These are phyloP conservation scores for Backusella circina DNA, from an alignment of 192 early-diverging fungal genomes.

Conservation along the genomic window DNA sequence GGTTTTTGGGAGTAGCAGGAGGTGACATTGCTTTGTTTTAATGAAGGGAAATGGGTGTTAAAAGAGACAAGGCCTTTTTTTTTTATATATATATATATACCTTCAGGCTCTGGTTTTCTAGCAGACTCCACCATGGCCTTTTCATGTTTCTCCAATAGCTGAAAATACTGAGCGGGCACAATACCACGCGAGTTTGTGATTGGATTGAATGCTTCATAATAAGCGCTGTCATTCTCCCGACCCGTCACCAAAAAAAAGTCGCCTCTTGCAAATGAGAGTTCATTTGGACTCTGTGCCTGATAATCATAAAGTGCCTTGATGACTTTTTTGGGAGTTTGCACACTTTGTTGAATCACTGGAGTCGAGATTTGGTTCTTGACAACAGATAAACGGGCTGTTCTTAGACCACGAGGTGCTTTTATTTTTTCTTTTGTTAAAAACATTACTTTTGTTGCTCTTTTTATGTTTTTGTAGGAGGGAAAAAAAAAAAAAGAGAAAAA, in stretches of 20 bases:
- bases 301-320: slow-evolving; percentile 72
- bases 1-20: background rate
- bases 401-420: slow-evolving; percentile 22
- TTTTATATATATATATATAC: no score
- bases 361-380: slow-evolving; percentile 34
- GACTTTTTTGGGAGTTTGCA: slow-evolving; percentile 61
- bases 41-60: no score
- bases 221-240: slow-evolving; percentile 58
- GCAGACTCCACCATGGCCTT: slow-evolving; percentile 17
- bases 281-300: slow-evolving; percentile 49
- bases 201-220: slow-evolving; percentile 77
- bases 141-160: slow-evolving; percentile 58
- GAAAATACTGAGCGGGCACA: slow-evolving; percentile 71
- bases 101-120: background rate
- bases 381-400: slow-evolving; percentile 16
- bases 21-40: background rate
- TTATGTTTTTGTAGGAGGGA: background rate
- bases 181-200: slow-evolving; percentile 64
- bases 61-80: no score
- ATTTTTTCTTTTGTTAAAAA: slow-evolving; percentile 23
- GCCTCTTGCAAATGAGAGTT: slow-evolving; percentile 72
- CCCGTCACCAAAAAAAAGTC: slow-evolving; percentile 73
- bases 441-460: background rate
- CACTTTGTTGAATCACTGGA: slow-evolving; percentile 20
- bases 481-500: background rate